These are phyloP conservation scores for Lecanoromycetidae sp. DNA, from an alignment of 2,329 filamentous ascomycete genomes.

Conservation along the genomic window DNA sequence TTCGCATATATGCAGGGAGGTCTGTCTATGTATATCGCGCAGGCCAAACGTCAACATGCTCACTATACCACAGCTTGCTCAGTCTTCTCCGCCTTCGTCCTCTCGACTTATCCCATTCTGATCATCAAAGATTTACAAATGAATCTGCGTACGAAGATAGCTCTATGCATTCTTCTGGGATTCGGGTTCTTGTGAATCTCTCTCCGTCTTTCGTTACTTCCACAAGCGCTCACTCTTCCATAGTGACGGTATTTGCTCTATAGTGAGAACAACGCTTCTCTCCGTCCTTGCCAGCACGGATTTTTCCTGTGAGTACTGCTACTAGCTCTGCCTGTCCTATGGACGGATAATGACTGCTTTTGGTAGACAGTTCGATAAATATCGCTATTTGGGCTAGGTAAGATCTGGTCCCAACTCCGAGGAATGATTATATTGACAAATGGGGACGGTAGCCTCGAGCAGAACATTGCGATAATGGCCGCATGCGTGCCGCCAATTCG, in stretches of 20 bases:
- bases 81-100: background rate
- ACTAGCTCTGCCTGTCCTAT: background rate
- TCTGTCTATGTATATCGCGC: background rate
- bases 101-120: conserved; percentile 1
- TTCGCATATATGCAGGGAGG: background rate
- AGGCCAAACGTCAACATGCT: background rate
- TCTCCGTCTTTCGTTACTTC: background rate
- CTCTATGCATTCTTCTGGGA: conserved; percentile 5
- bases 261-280: background rate
- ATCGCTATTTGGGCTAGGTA: background rate
- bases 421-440: background rate
- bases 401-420: background rate
- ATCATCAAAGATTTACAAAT: conserved; percentile 5
- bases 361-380: background rate
- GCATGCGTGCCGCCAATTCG: conserved; percentile 11
- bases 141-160: conserved; percentile 1
- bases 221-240: background rate
- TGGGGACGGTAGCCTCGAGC: conserved; percentile 4
- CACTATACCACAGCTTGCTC: background rate
- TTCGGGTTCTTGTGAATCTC: background rate
- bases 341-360: background rate
- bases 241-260: conserved; percentile 1
- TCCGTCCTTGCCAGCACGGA: background rate
- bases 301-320: background rate
- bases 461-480: conserved; percentile 4